Percentiles rank a stretch among this genome's conserved stretches.
These are phyloP conservation scores for Didymella lethalis DNA, from an alignment of 2,329 filamentous ascomycete species.

Conservation along the genomic window DNA sequence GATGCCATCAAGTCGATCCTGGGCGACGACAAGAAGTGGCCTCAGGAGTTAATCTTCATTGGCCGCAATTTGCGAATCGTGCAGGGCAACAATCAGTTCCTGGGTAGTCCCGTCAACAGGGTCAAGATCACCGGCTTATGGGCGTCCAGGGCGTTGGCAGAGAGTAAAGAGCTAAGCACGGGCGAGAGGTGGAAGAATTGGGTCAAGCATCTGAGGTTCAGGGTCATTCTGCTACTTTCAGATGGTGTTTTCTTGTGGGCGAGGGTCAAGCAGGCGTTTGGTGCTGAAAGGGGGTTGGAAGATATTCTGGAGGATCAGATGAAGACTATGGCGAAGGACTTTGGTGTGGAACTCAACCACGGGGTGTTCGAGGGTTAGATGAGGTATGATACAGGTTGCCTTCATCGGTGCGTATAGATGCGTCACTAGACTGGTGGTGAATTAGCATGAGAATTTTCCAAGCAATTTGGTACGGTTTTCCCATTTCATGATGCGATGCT, in stretches of 20 bases:
- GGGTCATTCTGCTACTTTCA: constrained; percentile 74
- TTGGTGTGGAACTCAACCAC: constrained; percentile 90
- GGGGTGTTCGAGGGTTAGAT: constrained; percentile 81
- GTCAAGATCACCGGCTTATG: constrained; percentile 93
- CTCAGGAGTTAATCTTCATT: constrained; percentile 90
- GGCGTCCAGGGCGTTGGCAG: constrained; percentile 84
- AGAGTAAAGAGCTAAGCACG: constrained; percentile 71
- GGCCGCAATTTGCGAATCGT: constrained; percentile 92
- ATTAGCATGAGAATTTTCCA: no score
- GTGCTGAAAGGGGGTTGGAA: constrained; percentile 85
- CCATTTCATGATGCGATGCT: no score
- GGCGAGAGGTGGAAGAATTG: constrained; percentile 72
- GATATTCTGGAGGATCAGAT: constrained; percentile 90
- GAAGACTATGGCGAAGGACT: constrained; percentile 86
- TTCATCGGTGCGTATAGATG: no score
- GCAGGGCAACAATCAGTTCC: constrained; percentile 89
- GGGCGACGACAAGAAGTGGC: constrained; percentile 86
- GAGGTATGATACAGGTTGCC: background rate
- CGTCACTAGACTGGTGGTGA: no score
- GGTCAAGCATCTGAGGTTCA: constrained; percentile 83
- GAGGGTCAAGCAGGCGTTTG: constrained; percentile 78
- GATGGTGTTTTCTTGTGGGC: constrained; percentile 86
- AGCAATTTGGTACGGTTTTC: no score
- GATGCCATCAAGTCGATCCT: constrained; percentile 80
- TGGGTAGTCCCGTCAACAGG: constrained; percentile 86